These are phyloP conservation scores for Ochetophila trinervis DNA, from an alignment of 306 rosid species.

Conservation along the genomic window DNA sequence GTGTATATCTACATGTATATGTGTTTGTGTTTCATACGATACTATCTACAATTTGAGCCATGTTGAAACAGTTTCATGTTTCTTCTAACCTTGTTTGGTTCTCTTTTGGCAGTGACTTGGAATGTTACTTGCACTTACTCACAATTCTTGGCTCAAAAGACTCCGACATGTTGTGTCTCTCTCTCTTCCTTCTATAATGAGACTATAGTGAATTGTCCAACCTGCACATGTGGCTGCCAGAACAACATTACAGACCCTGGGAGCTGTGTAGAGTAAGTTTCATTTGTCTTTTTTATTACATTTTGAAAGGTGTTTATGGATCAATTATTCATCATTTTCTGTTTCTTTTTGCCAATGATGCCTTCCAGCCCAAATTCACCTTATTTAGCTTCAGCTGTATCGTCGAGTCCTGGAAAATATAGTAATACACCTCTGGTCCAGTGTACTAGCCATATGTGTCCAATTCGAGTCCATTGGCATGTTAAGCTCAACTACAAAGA, in stretches of 20 bases:
- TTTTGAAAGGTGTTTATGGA: conserved; percentile 1
- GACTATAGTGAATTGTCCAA: conserved; percentile 85
- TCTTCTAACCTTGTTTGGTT: conserved; percentile 15
- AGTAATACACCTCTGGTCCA: conserved; percentile 65
- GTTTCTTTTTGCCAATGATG: conserved; percentile 18
- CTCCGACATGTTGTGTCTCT: conserved; percentile 97
- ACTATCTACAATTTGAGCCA: not conserved
- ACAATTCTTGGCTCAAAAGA: conserved; percentile 94
- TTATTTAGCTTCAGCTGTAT: conserved; percentile 68
- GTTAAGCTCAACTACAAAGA: conserved; percentile 94
- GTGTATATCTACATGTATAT: too few species aligned
- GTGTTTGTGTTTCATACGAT: not conserved
- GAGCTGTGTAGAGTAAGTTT: conserved; percentile 78
- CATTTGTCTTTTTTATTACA: conserved; percentile 7
- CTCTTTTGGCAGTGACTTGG: conserved; percentile 89
- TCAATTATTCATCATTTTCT: conserved; percentile 4
- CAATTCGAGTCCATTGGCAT: conserved; percentile 97
- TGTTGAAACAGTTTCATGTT: conserved; percentile 10
- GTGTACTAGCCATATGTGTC: conserved; percentile 97
- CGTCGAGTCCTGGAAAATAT: conserved; percentile 54
- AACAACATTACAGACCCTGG: conserved; percentile 60
- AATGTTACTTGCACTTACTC: conserved; percentile 94
- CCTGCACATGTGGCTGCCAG: conserved; percentile 94
- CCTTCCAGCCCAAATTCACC: conserved; percentile 59
- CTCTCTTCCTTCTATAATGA: conserved; percentile 95